Evolutionary conservation across 2,329 filamentous ascomycete species (phyloP).

Genomic region (Monilinia fructicola): DNA sequence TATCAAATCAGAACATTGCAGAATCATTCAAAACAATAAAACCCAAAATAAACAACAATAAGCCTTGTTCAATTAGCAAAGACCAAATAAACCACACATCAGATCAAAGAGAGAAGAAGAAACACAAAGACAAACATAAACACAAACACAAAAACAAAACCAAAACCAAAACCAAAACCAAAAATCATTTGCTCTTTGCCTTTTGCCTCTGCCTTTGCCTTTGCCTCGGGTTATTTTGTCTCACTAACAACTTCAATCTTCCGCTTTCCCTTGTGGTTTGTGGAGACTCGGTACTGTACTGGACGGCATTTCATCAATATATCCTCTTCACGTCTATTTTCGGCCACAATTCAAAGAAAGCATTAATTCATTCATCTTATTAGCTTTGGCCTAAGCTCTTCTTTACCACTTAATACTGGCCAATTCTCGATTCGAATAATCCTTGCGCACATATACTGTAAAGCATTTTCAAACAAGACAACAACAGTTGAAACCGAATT

Average conservation of each 20-base stretch:
- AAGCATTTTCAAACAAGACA: not conserved
- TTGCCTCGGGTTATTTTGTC: slow-evolving; percentile 6
- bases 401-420: not conserved
- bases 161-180: no score
- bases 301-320: slow-evolving; percentile 12
- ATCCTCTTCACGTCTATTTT: slow-evolving; percentile 14
- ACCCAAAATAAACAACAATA: no score
- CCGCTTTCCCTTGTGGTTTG: slow-evolving; percentile 7
- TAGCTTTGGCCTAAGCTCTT: slow-evolving; percentile 1
- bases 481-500: slow-evolving; percentile 1
- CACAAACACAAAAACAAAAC: no score
- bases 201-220: no score
- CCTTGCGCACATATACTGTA: not conserved
- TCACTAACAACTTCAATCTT: slow-evolving; percentile 12
- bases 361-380: slow-evolving; percentile 3
- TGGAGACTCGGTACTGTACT: slow-evolving; percentile 18
- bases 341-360: slow-evolving; percentile 8
- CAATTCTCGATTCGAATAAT: slow-evolving; percentile 10
- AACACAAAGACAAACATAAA: no score
- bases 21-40: no score
- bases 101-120: no score
- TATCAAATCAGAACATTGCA: no score
- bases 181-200: slow-evolving; percentile 11
- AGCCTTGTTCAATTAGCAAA: no score
- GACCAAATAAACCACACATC: no score